phyloP scores from a whole-genome alignment of 441 rosid genomes.

The Flueggea neowawraea region DNA sequence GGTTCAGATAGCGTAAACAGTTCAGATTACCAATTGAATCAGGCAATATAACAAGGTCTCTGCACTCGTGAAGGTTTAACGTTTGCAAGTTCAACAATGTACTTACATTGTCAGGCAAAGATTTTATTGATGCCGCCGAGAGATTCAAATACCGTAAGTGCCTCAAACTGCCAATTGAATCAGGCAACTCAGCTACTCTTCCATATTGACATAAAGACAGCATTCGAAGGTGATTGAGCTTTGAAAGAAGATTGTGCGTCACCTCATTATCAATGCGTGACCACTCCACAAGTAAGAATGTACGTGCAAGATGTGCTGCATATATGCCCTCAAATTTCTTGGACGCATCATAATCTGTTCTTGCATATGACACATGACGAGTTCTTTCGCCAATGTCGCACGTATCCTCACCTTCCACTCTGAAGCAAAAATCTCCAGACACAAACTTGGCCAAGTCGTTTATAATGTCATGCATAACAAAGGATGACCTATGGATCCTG shows the following conservation, averaged over 20 bases:
- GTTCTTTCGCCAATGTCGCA: not conserved
- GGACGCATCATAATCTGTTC: not conserved
- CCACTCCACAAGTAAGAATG: not conserved
- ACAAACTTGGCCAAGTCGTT: constrained; percentile 3
- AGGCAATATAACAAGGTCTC: no score
- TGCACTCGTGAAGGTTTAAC: no score
- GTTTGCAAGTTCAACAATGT: no score
- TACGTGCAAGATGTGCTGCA: not conserved
- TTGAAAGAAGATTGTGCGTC: not conserved
- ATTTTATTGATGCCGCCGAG: no score
- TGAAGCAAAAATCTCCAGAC: no score
- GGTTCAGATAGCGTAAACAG: constrained; percentile 7
- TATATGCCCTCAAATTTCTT: not conserved
- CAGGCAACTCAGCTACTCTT: no score
- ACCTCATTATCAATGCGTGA: not conserved
- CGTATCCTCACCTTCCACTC: not conserved
- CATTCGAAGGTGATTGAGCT: not conserved
- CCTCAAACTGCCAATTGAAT: no score
- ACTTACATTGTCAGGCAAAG: no score
- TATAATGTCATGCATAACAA: constrained; percentile 8
- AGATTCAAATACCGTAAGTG: no score
- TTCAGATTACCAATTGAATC: constrained; percentile 12
- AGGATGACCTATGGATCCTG: not conserved
- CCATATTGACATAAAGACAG: not conserved
- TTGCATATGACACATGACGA: constrained; percentile 8